Base-by-base conservation (phyloP, 2,329 filamentous ascomycete species). In the Epicoccum nigrum region DNA sequence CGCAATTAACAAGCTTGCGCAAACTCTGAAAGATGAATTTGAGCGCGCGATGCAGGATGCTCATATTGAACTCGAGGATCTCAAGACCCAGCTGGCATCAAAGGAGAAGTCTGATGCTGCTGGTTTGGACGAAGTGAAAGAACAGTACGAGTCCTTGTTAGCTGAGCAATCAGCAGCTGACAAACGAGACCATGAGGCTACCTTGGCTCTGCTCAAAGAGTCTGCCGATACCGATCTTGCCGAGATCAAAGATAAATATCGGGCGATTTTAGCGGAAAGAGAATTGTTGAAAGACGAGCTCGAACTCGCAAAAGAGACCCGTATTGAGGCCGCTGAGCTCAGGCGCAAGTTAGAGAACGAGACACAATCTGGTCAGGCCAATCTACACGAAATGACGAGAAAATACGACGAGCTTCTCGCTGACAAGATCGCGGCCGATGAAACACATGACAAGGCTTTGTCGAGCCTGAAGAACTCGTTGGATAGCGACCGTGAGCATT, bases 391-490 rank as follows among this genome's bases (percentile, higher is more conserved):
- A 20, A 19, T 56, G 12, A 53, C 39, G n/a, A 35, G 51, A 3
- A 60, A 54, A 33, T 49, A 51, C 30, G 59, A 58, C 20, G 28
- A 45, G 9, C 56, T 67, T 11, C 19, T 58, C 1, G 52, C 53
- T 3, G 60, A 69, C 34, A 64, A 62, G 21, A 48, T 57, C 4
- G 52, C 59, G 6, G 58, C 63, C 13, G 68, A 69, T 2, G 53
- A 66, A 30, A 63, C 66, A 13, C 69, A 72, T 34, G 61, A 69
- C 35, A 54, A 60, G 13, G 60, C 69, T 3, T 56, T 73, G 11
- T 21, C 52, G 2, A 45, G 59, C 5, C 53, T 73, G 17, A 68
- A 60, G 31, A 58, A 69, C 2, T 61, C 65, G 2, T 43, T 72
- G 9, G 56, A 61, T 12, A 58, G 60, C 11, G 62, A 70, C 8